Base-by-base conservation (phyloP, 352 stramenopile genomes). In the Phytophthora pluvialis region DNA sequence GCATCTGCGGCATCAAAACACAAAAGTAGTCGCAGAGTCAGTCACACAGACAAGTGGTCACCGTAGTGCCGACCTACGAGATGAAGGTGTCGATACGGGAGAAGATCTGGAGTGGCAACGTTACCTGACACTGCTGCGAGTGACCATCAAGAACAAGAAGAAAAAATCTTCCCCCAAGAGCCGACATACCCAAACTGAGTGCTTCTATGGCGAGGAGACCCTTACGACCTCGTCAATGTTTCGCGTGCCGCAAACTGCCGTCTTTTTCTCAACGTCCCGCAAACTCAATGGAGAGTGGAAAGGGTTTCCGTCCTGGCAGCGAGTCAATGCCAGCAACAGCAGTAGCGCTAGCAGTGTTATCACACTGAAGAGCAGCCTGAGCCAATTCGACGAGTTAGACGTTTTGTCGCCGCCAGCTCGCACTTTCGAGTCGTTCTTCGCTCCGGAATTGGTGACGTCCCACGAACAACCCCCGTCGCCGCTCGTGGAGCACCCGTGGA, bases 401-500 rank as follows among this genome's bases (percentile, higher is more conserved):
- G 12, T 33, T 10, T 35, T 51, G 21, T 52, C 53, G 10, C 53
- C 42, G 11, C 66, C 66, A 40, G 28, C 35, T 31, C 74, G 79
- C 10, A 72, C 64, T 13, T 84, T 88, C 25, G 72, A 83, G 52
- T 76, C 74, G 4, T 88, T 84, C 55, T 88, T 88, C 39, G 62
- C 73, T 4, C 36, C 56, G 2, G 51, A 70, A 8, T 44, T 79
- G 16, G 29, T n/a, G 26, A 51, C 60, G 32, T 2, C 29, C 33
- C 21, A 16, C 12, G 31, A 52, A 7, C 53, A 58, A 28, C 47
- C 60, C 3, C 66, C 66, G 9, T 53, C 60, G 4, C 39, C 60
- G 12, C 40, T 67, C 3, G 60, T 74, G 8, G 60, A 62, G 9
- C 33, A 60, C n/a, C 38, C 60, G 4, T 73, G 66, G 62, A 58